phyloP scores from a whole-genome alignment of 495 filamentous ascomycete species.

The Penicillium goetzii region DNA sequence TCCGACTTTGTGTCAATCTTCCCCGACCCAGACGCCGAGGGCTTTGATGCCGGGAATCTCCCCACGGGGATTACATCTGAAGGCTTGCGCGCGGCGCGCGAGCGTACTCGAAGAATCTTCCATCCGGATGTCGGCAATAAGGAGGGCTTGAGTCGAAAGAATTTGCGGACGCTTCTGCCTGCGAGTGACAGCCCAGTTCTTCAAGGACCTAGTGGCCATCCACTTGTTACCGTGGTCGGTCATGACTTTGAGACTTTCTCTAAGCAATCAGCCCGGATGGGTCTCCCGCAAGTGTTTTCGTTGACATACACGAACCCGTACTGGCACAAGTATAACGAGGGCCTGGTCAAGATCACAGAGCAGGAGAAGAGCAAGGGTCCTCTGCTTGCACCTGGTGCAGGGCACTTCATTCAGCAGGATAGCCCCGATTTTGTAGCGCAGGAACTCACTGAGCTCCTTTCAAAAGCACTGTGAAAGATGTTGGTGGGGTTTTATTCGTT shows the following conservation, averaged over 20 bases:
- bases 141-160: conserved; percentile 59
- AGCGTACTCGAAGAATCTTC: conserved; percentile 47
- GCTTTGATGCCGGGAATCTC: conserved; percentile 48
- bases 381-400: conserved; percentile 56
- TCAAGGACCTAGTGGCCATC: conserved; percentile 39
- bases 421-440: conserved; percentile 59
- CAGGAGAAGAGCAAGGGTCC: conserved; percentile 45
- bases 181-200: conserved; percentile 50
- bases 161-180: conserved; percentile 54
- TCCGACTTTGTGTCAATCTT: conserved; percentile 61
- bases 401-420: conserved; percentile 67
- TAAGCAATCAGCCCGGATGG: conserved; percentile 44
- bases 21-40: conserved; percentile 59
- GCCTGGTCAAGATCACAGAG: conserved; percentile 51
- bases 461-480: conserved; percentile 10
- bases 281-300: conserved; percentile 46
- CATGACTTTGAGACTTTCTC: conserved; percentile 65
- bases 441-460: conserved; percentile 48
- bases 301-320: conserved; percentile 57
- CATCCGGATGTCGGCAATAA: conserved; percentile 57
- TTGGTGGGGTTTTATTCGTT: background rate
- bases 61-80: conserved; percentile 49
- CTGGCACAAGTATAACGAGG: conserved; percentile 62
- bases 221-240: conserved; percentile 59
- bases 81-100: conserved; percentile 49